Conservation (phyloP, 345 rosid species). For the Rhodamnia rubescens region DNA sequence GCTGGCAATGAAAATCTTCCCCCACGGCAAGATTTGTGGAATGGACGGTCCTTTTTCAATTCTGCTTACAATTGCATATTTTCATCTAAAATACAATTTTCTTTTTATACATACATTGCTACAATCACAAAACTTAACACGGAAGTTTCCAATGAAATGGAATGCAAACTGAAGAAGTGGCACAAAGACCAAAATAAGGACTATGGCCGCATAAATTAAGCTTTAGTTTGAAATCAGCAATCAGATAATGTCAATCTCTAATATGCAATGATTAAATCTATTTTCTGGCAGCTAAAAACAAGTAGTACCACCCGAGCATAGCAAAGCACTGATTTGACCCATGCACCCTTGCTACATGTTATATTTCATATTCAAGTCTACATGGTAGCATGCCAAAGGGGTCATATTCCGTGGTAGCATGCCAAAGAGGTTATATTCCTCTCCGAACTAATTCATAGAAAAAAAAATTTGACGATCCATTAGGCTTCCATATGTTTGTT, state of each 20-base stretch:
- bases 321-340: neutral
- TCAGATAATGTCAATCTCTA: neutral
- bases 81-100: neutral
- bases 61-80: neutral
- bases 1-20: neutral
- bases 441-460: neutral
- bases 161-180: neutral
- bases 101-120: neutral
- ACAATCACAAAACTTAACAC: neutral
- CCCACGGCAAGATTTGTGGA: neutral
- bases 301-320: neutral
- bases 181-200: neutral
- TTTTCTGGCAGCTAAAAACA: neutral
- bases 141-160: neutral
- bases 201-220: neutral
- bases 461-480: neutral
- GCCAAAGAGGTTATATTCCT: neutral
- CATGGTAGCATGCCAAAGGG: neutral
- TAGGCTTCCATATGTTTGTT: neutral
- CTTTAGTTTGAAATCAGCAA: neutral
- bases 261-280: neutral
- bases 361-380: neutral
- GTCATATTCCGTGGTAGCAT: neutral
- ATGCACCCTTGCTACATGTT: neutral
- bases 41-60: neutral